Evolutionary conservation across 768 basidiomycete genomes (phyloP).

Genomic region (Pisolithus marmoratus): DNA sequence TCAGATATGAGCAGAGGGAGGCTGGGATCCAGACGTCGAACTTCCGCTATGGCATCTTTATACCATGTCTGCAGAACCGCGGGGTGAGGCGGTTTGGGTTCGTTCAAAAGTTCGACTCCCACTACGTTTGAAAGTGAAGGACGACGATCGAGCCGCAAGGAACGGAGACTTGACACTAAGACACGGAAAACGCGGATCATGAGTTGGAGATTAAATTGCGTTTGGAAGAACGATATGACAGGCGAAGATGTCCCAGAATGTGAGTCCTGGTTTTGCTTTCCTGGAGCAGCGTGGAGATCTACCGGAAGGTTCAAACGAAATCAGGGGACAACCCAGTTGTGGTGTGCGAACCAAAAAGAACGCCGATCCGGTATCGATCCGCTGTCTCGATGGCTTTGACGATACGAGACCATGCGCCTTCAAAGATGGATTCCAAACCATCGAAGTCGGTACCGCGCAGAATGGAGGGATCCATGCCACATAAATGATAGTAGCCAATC

Average conservation of each 20-base stretch:
- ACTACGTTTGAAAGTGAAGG: constrained; percentile 41
- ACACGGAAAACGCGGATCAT: constrained; percentile 45
- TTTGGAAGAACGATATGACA: constrained; percentile 43
- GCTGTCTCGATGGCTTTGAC: constrained; percentile 56
- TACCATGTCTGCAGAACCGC: constrained; percentile 59
- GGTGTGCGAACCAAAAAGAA: constrained; percentile 53
- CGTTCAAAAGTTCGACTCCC: constrained; percentile 56
- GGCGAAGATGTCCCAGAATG: constrained; percentile 58
- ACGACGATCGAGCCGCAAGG: constrained; percentile 47
- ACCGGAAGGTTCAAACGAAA: constrained; percentile 19
- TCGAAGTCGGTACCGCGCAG: constrained; percentile 64
- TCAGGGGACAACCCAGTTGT: background rate
- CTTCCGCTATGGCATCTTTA: constrained; percentile 41
- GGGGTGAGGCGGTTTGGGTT: constrained; percentile 49
- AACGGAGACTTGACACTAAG: constrained; percentile 29
- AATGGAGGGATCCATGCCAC: constrained; percentile 51
- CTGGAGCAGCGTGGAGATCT: constrained; percentile 74
- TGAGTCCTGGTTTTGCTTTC: constrained; percentile 66
- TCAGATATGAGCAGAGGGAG: constrained; percentile 74
- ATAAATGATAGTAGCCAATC: constrained; percentile 74
- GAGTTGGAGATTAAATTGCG: constrained; percentile 37
- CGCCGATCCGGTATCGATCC: constrained; percentile 54
- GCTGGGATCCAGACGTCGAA: constrained; percentile 45
- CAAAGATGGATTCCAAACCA: constrained; percentile 41
- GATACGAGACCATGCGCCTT: constrained; percentile 66